Evolutionary conservation across 1,139 yeast species (phyloP).

Genomic region (Yamadazyma diddensiae): DNA sequence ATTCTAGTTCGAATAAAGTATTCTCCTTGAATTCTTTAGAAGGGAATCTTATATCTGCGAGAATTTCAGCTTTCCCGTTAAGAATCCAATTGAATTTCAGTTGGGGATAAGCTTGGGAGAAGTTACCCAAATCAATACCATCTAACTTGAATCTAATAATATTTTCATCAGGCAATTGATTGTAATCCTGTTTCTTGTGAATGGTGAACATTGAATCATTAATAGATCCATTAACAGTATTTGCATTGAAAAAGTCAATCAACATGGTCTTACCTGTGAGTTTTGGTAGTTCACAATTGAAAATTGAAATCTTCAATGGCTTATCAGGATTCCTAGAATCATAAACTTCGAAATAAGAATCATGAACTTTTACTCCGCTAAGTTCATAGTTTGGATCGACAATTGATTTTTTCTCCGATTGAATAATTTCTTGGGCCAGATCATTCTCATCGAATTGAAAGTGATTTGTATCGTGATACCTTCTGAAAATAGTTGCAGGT

Average conservation of each 20-base stretch:
- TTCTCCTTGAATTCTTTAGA: slow-evolving; percentile 25
- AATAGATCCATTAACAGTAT: slow-evolving; percentile 67
- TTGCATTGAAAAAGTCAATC: slow-evolving; percentile 66
- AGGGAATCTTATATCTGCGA: slow-evolving; percentile 71
- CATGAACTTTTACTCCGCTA: slow-evolving; percentile 50
- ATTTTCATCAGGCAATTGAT: slow-evolving; percentile 23
- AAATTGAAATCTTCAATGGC: slow-evolving; percentile 54
- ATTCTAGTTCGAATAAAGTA: slow-evolving; percentile 22
- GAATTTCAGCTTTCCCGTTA: slow-evolving; percentile 66
- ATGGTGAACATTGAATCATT: slow-evolving; percentile 73
- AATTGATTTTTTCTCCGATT: slow-evolving; percentile 14
- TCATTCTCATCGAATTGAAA: slow-evolving; percentile 34
- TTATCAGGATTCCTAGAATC: slow-evolving; percentile 21
- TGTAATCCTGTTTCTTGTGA: slow-evolving; percentile 49
- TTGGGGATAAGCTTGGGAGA: slow-evolving; percentile 30
- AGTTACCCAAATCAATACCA: slow-evolving; percentile 54
- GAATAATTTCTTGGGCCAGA: slow-evolving; percentile 16
- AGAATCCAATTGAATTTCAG: slow-evolving; percentile 67
- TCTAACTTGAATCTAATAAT: slow-evolving; percentile 63
- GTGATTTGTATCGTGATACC: slow-evolving; percentile 27
- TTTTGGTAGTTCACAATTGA: slow-evolving; percentile 62
- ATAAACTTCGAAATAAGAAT: slow-evolving; percentile 49
- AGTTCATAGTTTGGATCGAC: slow-evolving; percentile 46
- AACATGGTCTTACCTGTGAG: slow-evolving; percentile 57
- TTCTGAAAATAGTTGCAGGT: slow-evolving; percentile 12